Evolutionary conservation across 1,139 yeast species (phyloP), one percentile per base, ranked within the genome.

Genomic region (Lodderomyces jiufengensis): DNA sequence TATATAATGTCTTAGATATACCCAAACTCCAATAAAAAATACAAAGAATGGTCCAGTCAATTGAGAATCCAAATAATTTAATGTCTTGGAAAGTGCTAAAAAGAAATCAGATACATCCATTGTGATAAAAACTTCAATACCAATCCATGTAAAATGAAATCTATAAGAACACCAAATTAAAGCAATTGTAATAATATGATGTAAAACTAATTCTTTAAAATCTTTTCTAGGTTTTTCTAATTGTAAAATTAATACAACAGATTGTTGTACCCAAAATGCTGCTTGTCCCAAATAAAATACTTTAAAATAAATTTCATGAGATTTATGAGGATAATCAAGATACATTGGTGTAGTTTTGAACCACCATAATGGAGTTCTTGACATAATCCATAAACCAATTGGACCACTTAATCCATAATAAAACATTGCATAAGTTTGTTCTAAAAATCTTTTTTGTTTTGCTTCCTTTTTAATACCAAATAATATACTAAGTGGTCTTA

Each of bases 241-340:
- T 59, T 85, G 95, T 47, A 94, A 69, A 38, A 80, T 63, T 44
- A 92, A 69, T 20, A 92, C 83, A 29, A 85, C 78, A 1, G 94
- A 82, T 62, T 92, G 98, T 64, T 92, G 99, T 12, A 88, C 80
- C 99, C 99, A 92, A 61, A 87, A 92, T 2, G 97, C 85, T 5
- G 97, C 97, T 65, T 92, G 98, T 27, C 87, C 80, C 46, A 92
- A 69, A 59, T 92, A 94, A 57, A 84, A 94, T 12, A 79, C 57
- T 64, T 92, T 92, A 65, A 84, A 84, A 43, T 73, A 66, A 43
- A 70, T 72, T 40, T 77, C 81, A 54, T 85, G 88, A 26, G 84
- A 72, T 44, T 76, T 71, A 63, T 94, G 97, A 9, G 98, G 98
- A 57, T 84, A 92, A 23, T 75, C 66, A 38, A 62, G 72, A 59